Evolutionary conservation across 139 green algal species (phyloP).

Genomic region (Pleodorina starrii): DNA sequence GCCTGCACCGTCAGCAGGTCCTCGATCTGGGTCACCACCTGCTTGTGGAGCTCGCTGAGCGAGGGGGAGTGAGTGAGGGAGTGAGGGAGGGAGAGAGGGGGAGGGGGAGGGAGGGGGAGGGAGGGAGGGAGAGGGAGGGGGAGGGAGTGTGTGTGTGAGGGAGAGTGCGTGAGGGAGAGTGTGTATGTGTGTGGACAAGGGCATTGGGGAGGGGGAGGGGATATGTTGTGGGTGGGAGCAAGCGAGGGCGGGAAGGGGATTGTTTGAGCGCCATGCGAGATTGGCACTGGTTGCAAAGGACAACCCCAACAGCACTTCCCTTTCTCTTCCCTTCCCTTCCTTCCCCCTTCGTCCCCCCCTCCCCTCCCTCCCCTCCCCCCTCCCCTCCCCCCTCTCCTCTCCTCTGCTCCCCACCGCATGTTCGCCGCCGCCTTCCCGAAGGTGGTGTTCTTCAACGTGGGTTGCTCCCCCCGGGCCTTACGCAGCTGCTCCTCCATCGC

Average conservation of each 20-base stretch:
- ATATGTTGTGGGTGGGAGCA: no score
- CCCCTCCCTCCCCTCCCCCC: no score
- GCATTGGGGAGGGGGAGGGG: background rate
- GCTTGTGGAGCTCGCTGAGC: slow-evolving; percentile 49
- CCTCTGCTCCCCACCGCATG: slow-evolving; percentile 49
- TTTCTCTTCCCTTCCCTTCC: no score
- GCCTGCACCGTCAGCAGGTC: slow-evolving; percentile 53
- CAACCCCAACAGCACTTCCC: no score
- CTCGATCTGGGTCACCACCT: slow-evolving; percentile 56
- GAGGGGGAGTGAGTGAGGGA: background rate
- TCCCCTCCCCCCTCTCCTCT: no score
- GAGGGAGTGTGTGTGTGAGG: background rate
- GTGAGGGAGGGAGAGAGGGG: background rate
- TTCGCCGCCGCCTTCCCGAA: slow-evolving; percentile 55
- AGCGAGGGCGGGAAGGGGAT: background rate
- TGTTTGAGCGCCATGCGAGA: no score
- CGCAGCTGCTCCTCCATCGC: slow-evolving; percentile 38
- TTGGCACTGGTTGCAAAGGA: no score
- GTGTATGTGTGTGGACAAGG: no score
- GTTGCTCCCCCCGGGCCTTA: slow-evolving; percentile 14
- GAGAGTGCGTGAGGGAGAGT: background rate
- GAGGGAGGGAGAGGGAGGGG: background rate
- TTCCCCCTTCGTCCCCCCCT: no score
- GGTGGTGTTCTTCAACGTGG: background rate
- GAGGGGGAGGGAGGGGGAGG: background rate